Evolutionary conservation across 2,329 filamentous ascomycete species (phyloP).

Genomic region (Cadophora luteo-olivacea): DNA sequence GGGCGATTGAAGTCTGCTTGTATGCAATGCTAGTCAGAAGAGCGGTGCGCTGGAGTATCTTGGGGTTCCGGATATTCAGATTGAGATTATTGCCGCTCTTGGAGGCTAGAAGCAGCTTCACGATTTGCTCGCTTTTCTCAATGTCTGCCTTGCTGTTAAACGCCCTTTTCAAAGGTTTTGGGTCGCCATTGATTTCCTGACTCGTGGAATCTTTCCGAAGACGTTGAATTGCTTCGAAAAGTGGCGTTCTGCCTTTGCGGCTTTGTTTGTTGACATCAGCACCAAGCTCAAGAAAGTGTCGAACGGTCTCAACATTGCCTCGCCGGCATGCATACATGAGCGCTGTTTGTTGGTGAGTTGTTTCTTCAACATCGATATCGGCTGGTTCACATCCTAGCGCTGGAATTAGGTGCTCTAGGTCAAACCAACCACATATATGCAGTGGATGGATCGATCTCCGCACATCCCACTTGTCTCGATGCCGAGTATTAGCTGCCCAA

Average conservation of each 20-base stretch:
- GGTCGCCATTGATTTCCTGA: background rate
- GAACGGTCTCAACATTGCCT: slow-evolving; percentile 44
- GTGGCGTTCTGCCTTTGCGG: slow-evolving; percentile 25
- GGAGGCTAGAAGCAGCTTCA: slow-evolving; percentile 25
- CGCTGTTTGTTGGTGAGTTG: slow-evolving; percentile 43
- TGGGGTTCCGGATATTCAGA: slow-evolving; percentile 11
- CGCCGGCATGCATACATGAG: slow-evolving; percentile 42
- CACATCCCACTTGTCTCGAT: slow-evolving; percentile 35
- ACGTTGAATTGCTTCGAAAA: slow-evolving; percentile 29
- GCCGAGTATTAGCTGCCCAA: slow-evolving; percentile 27
- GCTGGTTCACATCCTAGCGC: slow-evolving; percentile 14
- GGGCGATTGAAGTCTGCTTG: slow-evolving; percentile 19
- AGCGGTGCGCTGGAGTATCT: slow-evolving; percentile 21
- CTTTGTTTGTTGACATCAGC: slow-evolving; percentile 25
- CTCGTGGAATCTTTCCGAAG: background rate
- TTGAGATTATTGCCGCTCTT: background rate
- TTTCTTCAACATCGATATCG: slow-evolving; percentile 27
- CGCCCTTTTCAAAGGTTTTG: background rate
- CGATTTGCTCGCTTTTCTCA: slow-evolving; percentile 19
- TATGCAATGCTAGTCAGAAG: slow-evolving; percentile 26
- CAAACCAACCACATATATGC: slow-evolving; percentile 34
- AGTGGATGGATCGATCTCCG: slow-evolving; percentile 30
- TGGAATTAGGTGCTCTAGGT: slow-evolving; percentile 23
- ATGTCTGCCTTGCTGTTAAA: background rate
- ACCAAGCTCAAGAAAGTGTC: slow-evolving; percentile 28